Evolutionary conservation across 495 filamentous ascomycete genomes (phyloP).

Genomic region (Aspergillus hancockii): DNA sequence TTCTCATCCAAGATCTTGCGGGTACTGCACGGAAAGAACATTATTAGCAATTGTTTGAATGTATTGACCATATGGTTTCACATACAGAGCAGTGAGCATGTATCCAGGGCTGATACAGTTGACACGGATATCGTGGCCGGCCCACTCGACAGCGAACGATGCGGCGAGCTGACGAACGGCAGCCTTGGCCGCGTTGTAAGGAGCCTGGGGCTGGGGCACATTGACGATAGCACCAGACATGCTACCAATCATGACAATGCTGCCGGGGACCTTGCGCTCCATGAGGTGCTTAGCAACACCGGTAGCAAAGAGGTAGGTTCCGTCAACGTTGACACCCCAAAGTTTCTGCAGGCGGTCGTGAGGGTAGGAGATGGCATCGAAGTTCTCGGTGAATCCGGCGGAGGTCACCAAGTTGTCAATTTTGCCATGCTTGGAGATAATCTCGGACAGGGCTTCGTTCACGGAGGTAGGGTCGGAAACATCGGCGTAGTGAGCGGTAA

Average conservation of each 20-base stretch:
- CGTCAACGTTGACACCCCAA: conserved; percentile 93
- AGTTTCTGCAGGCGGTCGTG: conserved; percentile 87
- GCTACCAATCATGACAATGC: conserved; percentile 92
- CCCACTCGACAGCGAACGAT: conserved; percentile 88
- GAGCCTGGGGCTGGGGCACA: conserved; percentile 89
- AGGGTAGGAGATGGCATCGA: conserved; percentile 84
- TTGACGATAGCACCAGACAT: conserved; percentile 95
- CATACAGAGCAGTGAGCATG: conserved; percentile 85
- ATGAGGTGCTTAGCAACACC: conserved; percentile 87
- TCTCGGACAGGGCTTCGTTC: conserved; percentile 65
- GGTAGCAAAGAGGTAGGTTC: conserved; percentile 86
- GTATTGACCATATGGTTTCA: conserved; percentile 8
- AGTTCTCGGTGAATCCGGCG: conserved; percentile 95
- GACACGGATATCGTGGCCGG: conserved; percentile 77
- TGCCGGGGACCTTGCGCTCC: conserved; percentile 73
- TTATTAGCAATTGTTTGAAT: conserved; percentile 17
- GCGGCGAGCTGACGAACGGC: conserved; percentile 81
- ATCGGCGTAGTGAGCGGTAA: conserved; percentile 88
- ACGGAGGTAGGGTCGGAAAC: conserved; percentile 80
- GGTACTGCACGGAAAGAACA: conserved; percentile 54
- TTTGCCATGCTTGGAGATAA: conserved; percentile 69
- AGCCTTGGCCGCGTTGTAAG: conserved; percentile 89
- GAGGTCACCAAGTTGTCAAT: conserved; percentile 94
- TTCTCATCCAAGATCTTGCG: conserved; percentile 94
- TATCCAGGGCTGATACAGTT: conserved; percentile 93